phyloP scores from a whole-genome alignment of 2,329 filamentous ascomycete genomes.

The Talaromyces albobiverticillius region DNA sequence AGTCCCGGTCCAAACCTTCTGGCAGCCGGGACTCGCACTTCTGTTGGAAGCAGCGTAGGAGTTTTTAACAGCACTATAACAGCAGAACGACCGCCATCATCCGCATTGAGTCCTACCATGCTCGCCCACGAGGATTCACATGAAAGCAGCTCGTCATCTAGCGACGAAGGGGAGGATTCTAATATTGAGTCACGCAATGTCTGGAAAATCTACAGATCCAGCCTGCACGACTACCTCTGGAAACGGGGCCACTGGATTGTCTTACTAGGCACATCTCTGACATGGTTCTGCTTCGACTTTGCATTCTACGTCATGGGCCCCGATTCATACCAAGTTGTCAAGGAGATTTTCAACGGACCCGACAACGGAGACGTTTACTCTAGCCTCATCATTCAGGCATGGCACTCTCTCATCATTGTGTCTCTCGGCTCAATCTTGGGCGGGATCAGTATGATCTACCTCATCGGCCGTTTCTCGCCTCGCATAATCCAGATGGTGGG shows the following conservation, averaged over 20 bases:
- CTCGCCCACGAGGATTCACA: neutral
- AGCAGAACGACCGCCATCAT: conserved; percentile 7
- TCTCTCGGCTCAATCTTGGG: conserved; percentile 18
- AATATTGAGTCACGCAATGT: conserved; percentile 10
- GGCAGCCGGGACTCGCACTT: neutral
- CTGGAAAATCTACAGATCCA: conserved; percentile 14
- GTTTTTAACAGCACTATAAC: neutral
- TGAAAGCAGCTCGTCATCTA: conserved; percentile 4
- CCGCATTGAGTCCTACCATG: conserved; percentile 7
- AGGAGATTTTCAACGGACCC: conserved; percentile 16
- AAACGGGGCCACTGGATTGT: conserved; percentile 18
- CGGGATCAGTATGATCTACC: conserved; percentile 17
- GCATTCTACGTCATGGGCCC: conserved; percentile 19
- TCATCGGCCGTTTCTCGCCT: conserved; percentile 17
- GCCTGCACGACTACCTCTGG: conserved; percentile 17
- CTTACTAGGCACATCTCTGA: conserved; percentile 16
- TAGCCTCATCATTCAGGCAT: conserved; percentile 14
- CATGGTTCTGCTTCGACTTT: conserved; percentile 21
- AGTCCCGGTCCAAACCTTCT: neutral
- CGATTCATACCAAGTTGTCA: conserved; percentile 17
- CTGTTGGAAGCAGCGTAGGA: neutral
- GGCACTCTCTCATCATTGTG: conserved; percentile 19
- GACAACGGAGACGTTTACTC: conserved; percentile 11
- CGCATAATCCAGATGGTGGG: conserved; percentile 10
- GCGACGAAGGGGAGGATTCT: neutral